These are phyloP conservation scores for Cantharellus cinnabarinus DNA, from an alignment of 768 basidiomycete genomes.

Conservation along the genomic window DNA sequence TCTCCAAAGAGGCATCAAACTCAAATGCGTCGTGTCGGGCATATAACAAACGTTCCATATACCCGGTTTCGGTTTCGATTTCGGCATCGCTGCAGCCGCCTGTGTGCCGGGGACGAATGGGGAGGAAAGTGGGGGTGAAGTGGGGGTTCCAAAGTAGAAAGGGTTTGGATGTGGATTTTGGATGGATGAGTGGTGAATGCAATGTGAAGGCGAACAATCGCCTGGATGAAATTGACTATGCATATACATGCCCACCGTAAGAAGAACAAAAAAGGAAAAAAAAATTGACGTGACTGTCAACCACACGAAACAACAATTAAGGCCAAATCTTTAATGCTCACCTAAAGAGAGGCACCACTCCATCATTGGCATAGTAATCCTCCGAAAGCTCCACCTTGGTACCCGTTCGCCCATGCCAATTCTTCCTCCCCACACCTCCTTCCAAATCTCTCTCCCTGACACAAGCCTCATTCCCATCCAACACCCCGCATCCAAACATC, in stretches of 20 bases:
- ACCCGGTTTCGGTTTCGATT: constrained; percentile 14
- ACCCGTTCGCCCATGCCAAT: too few relatives aligned
- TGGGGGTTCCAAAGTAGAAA: neutral
- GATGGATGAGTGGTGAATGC: neutral
- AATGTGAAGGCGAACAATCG: neutral
- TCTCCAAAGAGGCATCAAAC: constrained; percentile 22
- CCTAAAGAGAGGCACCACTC: neutral
- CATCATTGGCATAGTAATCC: constrained; percentile 1
- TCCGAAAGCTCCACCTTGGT: neutral
- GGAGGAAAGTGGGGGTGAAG: neutral
- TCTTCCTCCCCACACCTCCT: too few relatives aligned
- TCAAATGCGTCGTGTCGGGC: constrained; percentile 20
- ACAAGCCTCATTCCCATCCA: too few relatives aligned
- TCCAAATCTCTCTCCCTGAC: too few relatives aligned
- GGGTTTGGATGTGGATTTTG: neutral
- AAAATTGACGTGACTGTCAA: too few relatives aligned
- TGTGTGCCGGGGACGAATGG: neutral
- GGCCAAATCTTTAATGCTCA: neutral
- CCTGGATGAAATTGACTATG: neutral
- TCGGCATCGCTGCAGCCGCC: neutral
- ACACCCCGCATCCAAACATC: too few relatives aligned
- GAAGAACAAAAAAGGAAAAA: too few relatives aligned
- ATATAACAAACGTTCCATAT: constrained; percentile 23
- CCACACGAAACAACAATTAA: too few relatives aligned
- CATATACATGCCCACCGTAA: neutral